Conservation (phyloP, 2,329 filamentous ascomycete species). For the Ceratocystis lukuohia region DNA sequence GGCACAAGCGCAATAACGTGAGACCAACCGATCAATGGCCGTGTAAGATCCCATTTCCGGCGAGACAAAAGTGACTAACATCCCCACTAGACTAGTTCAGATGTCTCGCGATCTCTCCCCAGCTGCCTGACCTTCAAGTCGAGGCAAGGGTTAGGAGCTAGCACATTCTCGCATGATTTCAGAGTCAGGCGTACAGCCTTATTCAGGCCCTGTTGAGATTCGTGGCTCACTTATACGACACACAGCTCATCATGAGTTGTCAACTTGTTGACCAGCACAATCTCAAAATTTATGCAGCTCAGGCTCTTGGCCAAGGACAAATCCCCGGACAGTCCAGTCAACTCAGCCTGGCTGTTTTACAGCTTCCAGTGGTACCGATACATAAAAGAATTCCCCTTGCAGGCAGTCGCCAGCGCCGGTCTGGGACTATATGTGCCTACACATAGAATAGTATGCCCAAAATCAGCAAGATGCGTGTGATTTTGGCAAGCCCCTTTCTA, state of each 20-base stretch:
- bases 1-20: not conserved
- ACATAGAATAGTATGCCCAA: not conserved
- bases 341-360: not conserved
- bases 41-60: not conserved
- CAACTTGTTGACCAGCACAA: not conserved
- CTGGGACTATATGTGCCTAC: too few relatives aligned
- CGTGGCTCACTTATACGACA: slow-evolving; percentile 6
- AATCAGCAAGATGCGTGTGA: not conserved
- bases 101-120: not conserved
- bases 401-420: not conserved
- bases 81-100: not conserved
- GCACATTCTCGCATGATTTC: not conserved
- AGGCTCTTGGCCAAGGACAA: not conserved
- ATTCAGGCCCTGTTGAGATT: not conserved
- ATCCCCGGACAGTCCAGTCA: not conserved
- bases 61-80: not conserved
- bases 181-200: not conserved
- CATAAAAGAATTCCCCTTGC: not conserved
- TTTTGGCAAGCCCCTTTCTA: not conserved
- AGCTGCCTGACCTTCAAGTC: not conserved
- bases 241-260: slow-evolving; percentile 7
- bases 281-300: not conserved
- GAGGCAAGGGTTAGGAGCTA: not conserved
- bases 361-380: not conserved
- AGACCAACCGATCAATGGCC: not conserved